Percentiles rank a stretch among this genome's conserved stretches.
Conservation (phyloP, 345 rosid genomes). For the Jatropha curcas region DNA sequence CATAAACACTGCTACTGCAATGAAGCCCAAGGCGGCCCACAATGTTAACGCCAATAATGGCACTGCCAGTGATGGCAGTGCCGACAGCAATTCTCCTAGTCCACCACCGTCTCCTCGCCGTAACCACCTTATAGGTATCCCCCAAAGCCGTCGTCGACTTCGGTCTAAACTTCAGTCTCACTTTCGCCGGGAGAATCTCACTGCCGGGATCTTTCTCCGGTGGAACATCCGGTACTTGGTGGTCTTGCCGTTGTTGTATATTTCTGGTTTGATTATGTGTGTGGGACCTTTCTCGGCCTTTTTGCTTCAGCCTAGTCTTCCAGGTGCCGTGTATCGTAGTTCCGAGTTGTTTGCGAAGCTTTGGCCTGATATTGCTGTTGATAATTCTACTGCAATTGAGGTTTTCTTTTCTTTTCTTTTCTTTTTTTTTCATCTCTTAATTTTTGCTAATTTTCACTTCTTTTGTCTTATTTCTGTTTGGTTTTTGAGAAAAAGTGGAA, state of each 20-base stretch:
- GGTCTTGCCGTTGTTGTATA: conserved; percentile 60
- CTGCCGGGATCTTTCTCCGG: conserved; percentile 49
- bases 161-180: conserved; percentile 54
- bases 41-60: conserved; percentile 19
- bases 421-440: background rate
- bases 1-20: conserved; percentile 28
- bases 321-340: conserved; percentile 85
- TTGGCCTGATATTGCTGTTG: conserved; percentile 65
- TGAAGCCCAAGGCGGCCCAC: conserved; percentile 44
- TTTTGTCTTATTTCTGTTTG: conserved; percentile 7
- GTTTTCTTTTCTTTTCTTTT: conserved; percentile 25
- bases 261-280: conserved; percentile 75
- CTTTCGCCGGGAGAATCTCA: conserved; percentile 38
- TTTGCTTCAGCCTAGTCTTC: conserved; percentile 44
- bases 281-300: conserved; percentile 76
- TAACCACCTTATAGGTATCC: conserved; percentile 18
- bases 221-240: conserved; percentile 60
- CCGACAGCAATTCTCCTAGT: conserved; percentile 65
- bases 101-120: conserved; percentile 72
- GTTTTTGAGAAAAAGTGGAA: conserved; percentile 13
- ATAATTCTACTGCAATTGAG: conserved; percentile 67
- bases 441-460: background rate
- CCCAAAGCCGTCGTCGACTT: conserved; percentile 58
- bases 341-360: conserved; percentile 64
- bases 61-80: conserved; percentile 6